Evolutionary conservation across 345 rosid genomes (phyloP).

Genomic region (Eucalyptus sp.): DNA sequence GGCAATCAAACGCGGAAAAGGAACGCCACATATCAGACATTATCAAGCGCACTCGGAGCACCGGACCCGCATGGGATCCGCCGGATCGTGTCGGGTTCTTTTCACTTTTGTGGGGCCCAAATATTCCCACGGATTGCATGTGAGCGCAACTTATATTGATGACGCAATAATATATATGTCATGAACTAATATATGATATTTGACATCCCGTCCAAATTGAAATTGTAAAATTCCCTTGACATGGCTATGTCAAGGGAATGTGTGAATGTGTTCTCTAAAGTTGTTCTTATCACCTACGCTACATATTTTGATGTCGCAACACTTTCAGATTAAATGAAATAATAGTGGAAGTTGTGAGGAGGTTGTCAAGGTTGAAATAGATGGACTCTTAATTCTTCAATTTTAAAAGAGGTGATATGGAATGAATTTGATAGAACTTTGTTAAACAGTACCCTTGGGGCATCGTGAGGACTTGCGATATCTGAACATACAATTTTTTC

Average conservation of each 20-base stretch:
- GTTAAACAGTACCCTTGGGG: background rate
- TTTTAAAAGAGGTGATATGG: background rate
- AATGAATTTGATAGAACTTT: background rate
- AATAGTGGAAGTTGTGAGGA: background rate
- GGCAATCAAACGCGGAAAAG: background rate
- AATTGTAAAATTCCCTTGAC: background rate
- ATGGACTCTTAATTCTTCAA: background rate
- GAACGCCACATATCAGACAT: background rate
- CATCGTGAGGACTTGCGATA: background rate
- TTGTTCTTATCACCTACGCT: accelerated
- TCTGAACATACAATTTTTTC: background rate
- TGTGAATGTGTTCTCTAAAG: background rate
- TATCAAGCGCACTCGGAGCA: background rate
- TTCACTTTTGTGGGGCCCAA: background rate
- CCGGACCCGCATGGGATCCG: background rate
- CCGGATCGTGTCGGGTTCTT: background rate
- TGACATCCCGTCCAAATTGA: background rate
- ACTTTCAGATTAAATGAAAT: background rate
- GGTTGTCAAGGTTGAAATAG: background rate
- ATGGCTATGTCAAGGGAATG: background rate
- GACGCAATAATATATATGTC: background rate
- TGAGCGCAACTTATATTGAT: background rate
- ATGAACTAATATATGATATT: background rate
- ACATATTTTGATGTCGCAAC: background rate
- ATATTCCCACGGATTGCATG: background rate